A percentile compares a stretch with the other conserved stretches of the same genome.
Conservation (phyloP, 2,329 filamentous ascomycete genomes). For the Emergomyces africanus region DNA sequence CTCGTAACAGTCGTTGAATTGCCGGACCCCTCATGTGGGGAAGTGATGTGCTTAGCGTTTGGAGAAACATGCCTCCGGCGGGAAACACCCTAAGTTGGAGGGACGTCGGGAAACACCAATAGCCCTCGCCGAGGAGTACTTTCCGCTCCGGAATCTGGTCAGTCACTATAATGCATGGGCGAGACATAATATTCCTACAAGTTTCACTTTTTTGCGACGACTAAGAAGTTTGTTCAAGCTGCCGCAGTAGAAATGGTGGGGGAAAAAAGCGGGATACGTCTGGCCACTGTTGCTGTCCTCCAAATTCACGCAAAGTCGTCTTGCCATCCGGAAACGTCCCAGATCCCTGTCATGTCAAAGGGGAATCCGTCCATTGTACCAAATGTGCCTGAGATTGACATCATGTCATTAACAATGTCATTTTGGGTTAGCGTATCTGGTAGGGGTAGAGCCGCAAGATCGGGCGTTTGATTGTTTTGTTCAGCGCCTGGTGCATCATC, state of each 20-base stretch:
- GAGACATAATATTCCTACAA: not conserved
- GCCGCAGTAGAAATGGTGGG: not conserved
- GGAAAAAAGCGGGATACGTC: not conserved
- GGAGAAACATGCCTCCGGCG: not conserved
- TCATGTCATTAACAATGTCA: slow-evolving; percentile 35
- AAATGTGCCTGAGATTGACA: slow-evolving; percentile 34
- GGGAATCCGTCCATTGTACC: slow-evolving; percentile 35
- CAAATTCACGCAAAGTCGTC: slow-evolving; percentile 5
- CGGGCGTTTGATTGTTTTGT: slow-evolving; percentile 7
- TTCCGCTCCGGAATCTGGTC: not conserved
- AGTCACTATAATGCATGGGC: not conserved
- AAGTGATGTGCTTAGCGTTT: not conserved
- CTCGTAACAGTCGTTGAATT: not conserved
- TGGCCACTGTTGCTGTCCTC: not conserved
- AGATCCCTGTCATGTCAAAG: slow-evolving; percentile 35
- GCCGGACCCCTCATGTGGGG: not conserved
- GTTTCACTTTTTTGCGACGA: not conserved
- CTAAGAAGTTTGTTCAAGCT: not conserved
- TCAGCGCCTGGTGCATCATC: slow-evolving; percentile 7
- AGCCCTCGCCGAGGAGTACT: not conserved
- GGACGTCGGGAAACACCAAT: not conserved
- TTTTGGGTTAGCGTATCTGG: slow-evolving; percentile 33
- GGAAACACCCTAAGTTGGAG: not conserved
- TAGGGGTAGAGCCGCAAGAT: slow-evolving; percentile 26
- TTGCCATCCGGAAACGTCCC: slow-evolving; percentile 28